Evolutionary conservation across 768 basidiomycete species (phyloP), one percentile per base, ranked within the genome.

Genomic region (Termitomyces eurrhizus): DNA sequence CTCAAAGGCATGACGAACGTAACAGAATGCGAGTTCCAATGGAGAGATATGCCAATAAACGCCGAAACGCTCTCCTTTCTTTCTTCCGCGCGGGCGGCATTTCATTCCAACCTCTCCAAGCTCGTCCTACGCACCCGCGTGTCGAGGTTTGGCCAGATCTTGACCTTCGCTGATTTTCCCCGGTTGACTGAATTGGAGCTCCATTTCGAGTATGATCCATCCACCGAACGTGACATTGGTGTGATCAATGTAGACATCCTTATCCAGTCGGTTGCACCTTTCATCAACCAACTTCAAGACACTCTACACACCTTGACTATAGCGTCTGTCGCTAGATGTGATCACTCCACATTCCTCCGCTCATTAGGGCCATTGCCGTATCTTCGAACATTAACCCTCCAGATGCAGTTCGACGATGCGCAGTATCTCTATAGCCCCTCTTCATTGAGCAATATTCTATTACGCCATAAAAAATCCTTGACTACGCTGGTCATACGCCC

Each of bases 21-120:
- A 6, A 68, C 64, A 4, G 70, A 68, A 41, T 71, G 73, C 64
- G 66, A 71, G 52, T 74, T 77, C 56, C 75, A 76, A 59, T 76
- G 76, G 73, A 66, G 76, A 49, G 74, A 78, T 58, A 71, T 78
- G 29, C 68, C 73, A 11, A 57, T 73, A 29, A 73, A 69, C 50
- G 52, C 68, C 29, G 66, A 68, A 45, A 74, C 74, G 1, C 58
- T 61, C 5, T 62, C 64, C 8, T 74, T 78, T 57, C 66, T 77
- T 44, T 61, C 66, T 2, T 64, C 72, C 0, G 66, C 71, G 29
- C 59, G 72, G 33, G 59, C 59, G 2, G 62, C 72, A 0, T 74
- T 78, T 49, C 64, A 66, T 21, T 53, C 63, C 6, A 76, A 68
- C 58, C 59, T 78, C 12, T 70, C 70, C 21, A 77, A 72, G 58